Conservation (phyloP, 345 rosid genomes). For the Salix viminalis region DNA sequence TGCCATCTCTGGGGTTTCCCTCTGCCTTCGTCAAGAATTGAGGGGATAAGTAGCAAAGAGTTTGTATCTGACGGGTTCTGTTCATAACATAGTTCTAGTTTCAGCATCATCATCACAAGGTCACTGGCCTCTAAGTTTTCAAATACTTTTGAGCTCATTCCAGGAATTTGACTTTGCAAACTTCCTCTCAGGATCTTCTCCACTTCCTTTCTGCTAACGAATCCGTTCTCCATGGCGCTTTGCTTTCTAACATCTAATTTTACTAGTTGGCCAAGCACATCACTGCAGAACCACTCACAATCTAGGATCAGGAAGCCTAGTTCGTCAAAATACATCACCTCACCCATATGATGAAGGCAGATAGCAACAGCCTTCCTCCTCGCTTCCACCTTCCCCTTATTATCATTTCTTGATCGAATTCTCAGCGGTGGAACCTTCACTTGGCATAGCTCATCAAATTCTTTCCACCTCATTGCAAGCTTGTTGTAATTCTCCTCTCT, state of each 20-base stretch:
- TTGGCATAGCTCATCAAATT: conserved; percentile 78
- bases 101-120: conserved; percentile 78
- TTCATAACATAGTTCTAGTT: conserved; percentile 74
- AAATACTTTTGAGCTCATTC: conserved; percentile 76
- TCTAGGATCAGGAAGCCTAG: conserved; percentile 70
- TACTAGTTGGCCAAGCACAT: conserved; percentile 73
- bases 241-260: conserved; percentile 66
- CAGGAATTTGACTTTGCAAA: conserved; percentile 80
- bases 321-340: conserved; percentile 76
- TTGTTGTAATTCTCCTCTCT: conserved; percentile 65
- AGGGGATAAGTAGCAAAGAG: conserved; percentile 68
- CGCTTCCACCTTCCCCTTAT: conserved; percentile 58
- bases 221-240: conserved; percentile 50
- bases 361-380: conserved; percentile 71
- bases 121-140: conserved; percentile 69
- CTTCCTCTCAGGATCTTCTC: conserved; percentile 72
- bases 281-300: conserved; percentile 81
- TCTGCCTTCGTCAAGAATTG: conserved; percentile 93
- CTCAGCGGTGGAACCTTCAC: conserved; percentile 70
- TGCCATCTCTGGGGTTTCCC: conserved; percentile 85
- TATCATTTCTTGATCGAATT: conserved; percentile 64
- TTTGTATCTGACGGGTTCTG: conserved; percentile 71
- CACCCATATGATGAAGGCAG: conserved; percentile 89
- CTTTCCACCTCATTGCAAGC: conserved; percentile 91
- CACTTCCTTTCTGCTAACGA: conserved; percentile 62